These are phyloP conservation scores for Aspergillus oerlinghausenensis DNA, from an alignment of 2,329 filamentous ascomycete species.

Conservation along the genomic window DNA sequence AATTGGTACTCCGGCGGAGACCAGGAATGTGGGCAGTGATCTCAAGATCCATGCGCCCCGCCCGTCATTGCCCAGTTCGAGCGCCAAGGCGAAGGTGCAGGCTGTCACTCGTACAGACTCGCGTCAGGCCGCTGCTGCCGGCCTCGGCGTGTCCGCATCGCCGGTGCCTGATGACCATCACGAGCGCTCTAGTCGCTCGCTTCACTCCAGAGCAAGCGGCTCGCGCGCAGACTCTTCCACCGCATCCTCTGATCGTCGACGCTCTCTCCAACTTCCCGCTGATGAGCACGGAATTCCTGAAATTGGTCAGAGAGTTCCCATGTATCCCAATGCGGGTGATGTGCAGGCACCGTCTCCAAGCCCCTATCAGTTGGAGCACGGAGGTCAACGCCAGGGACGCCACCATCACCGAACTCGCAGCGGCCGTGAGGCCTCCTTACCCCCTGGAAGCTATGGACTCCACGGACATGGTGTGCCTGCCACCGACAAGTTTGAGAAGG, in stretches of 20 bases:
- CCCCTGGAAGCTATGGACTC: conserved; percentile 87
- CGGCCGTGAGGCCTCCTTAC: conserved; percentile 64
- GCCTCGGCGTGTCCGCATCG: conserved; percentile 61
- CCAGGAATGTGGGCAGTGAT: conserved; percentile 71
- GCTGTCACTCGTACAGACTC: conserved; percentile 88
- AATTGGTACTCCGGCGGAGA: conserved; percentile 59
- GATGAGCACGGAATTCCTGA: conserved; percentile 88
- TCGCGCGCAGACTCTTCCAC: conserved; percentile 46
- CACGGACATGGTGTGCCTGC: conserved; percentile 77
- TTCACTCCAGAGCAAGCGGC: conserved; percentile 61
- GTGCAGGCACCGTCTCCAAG: conserved; percentile 90
- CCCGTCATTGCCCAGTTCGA: conserved; percentile 74
- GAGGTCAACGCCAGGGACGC: conserved; percentile 44
- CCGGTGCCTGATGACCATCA: conserved; percentile 45
- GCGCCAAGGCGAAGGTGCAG: conserved; percentile 77
- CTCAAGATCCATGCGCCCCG: conserved; percentile 84
- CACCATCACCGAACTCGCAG: conserved; percentile 69
- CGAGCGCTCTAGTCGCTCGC: conserved; percentile 51
- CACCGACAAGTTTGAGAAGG: conserved; percentile 79
- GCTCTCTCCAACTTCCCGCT: conserved; percentile 52
- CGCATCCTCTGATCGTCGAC: conserved; percentile 49
- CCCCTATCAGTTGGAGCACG: conserved; percentile 47
- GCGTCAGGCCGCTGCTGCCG: conserved; percentile 76
- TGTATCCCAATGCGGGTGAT: conserved; percentile 88
- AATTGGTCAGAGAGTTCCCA: conserved; percentile 86